Percentiles rank a stretch among this genome's conserved stretches.
These are phyloP conservation scores for Thuja plicata DNA, from an alignment of 83 land plant species.

Conservation along the genomic window DNA sequence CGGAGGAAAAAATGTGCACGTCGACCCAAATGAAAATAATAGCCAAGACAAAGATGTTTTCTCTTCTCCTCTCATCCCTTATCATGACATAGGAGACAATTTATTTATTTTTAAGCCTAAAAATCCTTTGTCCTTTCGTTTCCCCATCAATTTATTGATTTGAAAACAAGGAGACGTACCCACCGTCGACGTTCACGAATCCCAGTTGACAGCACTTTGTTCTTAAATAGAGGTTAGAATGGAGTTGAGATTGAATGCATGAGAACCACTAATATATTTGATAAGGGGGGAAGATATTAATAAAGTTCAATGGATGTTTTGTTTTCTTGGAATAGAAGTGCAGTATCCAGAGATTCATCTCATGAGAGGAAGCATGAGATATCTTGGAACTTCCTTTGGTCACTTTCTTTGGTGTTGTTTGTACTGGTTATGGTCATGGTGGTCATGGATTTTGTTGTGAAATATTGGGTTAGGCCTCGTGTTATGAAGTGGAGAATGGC, in stretches of 20 bases:
- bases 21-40: neutral
- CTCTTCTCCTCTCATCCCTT: neutral
- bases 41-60: neutral
- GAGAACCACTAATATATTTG: neutral
- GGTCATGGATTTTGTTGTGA: neutral
- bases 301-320: neutral
- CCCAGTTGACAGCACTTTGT: neutral
- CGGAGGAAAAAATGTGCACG: neutral
- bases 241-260: no score
- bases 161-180: no score
- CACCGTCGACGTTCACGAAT: no score
- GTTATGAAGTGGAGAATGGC: conserved; percentile 50
- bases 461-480: conserved; percentile 53
- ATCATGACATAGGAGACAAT: neutral
- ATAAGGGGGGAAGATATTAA: neutral
- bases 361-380: neutral
- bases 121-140: neutral
- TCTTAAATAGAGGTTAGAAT: no score
- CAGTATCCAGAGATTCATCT: neutral
- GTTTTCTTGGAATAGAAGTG: neutral
- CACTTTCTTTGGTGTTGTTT: neutral
- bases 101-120: no score
- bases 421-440: neutral
- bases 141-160: neutral
- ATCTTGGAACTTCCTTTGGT: neutral